phyloP scores from a whole-genome alignment of 352 stramenopile genomes.

The Pilasporangium apinafurcum region DNA sequence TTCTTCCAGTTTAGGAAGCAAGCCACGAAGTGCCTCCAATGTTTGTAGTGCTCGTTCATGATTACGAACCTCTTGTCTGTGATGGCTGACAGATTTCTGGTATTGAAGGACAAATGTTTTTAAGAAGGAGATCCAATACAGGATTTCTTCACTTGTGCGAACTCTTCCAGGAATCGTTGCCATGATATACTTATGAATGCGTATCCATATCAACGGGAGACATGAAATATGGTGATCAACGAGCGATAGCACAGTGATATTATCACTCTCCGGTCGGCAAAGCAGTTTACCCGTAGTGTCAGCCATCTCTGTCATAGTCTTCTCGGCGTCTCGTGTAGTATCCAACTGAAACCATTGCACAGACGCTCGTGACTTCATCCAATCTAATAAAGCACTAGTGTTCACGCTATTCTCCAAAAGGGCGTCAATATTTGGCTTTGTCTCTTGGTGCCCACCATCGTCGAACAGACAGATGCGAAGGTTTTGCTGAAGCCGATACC shows the following conservation, averaged over 20 bases:
- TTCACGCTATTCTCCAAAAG: background rate
- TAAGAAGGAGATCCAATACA: constrained; percentile 10
- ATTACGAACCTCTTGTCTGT: too few relatives aligned
- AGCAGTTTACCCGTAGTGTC: background rate
- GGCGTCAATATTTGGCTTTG: background rate
- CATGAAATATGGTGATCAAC: too few relatives aligned
- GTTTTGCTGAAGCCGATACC: constrained; percentile 21
- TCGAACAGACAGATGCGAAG: constrained; percentile 39
- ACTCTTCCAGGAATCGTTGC: too few relatives aligned
- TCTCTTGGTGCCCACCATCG: too few relatives aligned
- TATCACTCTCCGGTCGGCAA: too few relatives aligned
- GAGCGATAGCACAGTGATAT: too few relatives aligned
- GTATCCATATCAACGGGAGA: too few relatives aligned
- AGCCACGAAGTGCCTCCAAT: too few relatives aligned
- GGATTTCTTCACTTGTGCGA: too few relatives aligned
- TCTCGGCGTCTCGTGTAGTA: background rate
- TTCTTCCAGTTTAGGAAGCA: background rate
- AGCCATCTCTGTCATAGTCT: constrained; percentile 1
- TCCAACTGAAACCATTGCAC: constrained; percentile 11
- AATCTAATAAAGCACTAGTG: background rate
- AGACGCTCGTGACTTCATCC: constrained; percentile 1
- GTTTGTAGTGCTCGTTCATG: too few relatives aligned
- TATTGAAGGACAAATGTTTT: constrained; percentile 8
- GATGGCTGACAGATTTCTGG: too few relatives aligned
- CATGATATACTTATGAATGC: too few relatives aligned